phyloP scores from a whole-genome alignment of 2,329 filamentous ascomycete genomes.

The Madurella mycetomatis region DNA sequence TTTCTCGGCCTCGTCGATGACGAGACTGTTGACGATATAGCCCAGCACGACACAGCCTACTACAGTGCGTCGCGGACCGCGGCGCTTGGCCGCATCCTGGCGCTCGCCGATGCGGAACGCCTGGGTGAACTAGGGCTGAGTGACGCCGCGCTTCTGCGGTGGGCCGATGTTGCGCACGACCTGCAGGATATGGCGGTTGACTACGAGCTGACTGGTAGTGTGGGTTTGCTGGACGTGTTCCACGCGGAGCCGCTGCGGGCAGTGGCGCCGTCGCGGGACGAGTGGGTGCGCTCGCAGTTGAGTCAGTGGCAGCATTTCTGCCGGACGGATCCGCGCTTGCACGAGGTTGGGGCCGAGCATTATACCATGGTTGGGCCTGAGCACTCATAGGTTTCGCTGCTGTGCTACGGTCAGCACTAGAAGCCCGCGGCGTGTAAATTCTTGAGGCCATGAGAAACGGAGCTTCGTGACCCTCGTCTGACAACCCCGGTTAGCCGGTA shows the following conservation, averaged over 20 bases:
- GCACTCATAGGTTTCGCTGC: too few species aligned
- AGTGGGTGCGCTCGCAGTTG: slow-evolving; percentile 27
- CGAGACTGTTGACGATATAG: slow-evolving; percentile 1
- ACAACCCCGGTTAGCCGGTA: too few species aligned
- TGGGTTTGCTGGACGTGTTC: slow-evolving; percentile 40
- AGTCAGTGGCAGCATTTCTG: slow-evolving; percentile 34
- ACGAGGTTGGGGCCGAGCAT: slow-evolving; percentile 36
- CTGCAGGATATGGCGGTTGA: slow-evolving; percentile 37
- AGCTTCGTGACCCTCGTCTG: too few species aligned
- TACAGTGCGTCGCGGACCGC: slow-evolving; percentile 21
- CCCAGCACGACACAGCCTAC: slow-evolving; percentile 5
- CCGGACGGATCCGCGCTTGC: slow-evolving; percentile 26
- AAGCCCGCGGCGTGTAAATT: too few species aligned
- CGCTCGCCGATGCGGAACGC: slow-evolving; percentile 10
- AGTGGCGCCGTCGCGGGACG: slow-evolving; percentile 27
- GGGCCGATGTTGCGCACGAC: slow-evolving; percentile 34
- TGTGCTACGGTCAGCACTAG: too few species aligned
- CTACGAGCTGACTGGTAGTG: slow-evolving; percentile 39
- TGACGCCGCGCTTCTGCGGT: slow-evolving; percentile 28
- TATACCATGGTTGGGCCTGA: slow-evolving; percentile 32
- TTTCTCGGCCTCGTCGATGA: slow-evolving; percentile 40
- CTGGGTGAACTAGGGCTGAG: slow-evolving; percentile 32
- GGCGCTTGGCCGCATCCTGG: slow-evolving; percentile 1
- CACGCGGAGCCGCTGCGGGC: slow-evolving; percentile 33
- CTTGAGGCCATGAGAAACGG: too few species aligned